These are phyloP conservation scores for Linnemannia zychae DNA, from an alignment of 192 early-diverging fungal genomes.

Conservation along the genomic window DNA sequence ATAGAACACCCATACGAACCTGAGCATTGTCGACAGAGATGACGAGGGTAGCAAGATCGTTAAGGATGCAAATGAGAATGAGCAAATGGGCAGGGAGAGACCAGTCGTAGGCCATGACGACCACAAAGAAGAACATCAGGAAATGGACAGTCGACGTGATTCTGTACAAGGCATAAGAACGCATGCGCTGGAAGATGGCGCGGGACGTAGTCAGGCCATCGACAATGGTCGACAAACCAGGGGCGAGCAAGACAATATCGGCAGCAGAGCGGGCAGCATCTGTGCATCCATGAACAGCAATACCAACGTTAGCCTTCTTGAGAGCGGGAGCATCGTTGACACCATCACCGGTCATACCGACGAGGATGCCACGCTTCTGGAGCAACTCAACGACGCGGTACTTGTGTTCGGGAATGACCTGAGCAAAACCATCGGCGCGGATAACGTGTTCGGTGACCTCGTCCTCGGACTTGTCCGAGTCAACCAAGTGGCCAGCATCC, in stretches of 20 bases:
- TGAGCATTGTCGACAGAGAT: constrained; percentile 91
- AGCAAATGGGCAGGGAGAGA: constrained; percentile 81
- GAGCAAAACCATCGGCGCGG: constrained; percentile 95
- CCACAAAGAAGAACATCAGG: constrained; percentile 92
- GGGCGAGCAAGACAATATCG: constrained; percentile 93
- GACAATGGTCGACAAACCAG: constrained; percentile 88
- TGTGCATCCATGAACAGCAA: constrained; percentile 96
- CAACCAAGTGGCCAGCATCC: constrained; percentile 88
- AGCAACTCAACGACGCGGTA: constrained; percentile 96
- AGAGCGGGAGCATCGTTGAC: constrained; percentile 98
- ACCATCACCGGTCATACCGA: constrained; percentile 98
- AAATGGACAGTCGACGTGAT: constrained; percentile 95
- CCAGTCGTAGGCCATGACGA: constrained; percentile 85
- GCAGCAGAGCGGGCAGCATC: constrained; percentile 96
- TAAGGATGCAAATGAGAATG: constrained; percentile 88
- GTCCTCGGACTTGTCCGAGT: constrained; percentile 82
- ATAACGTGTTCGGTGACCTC: constrained; percentile 86
- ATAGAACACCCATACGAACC: neutral
- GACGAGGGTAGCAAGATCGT: constrained; percentile 88
- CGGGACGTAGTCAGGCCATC: constrained; percentile 87
- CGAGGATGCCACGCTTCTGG: constrained; percentile 87
- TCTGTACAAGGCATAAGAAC: constrained; percentile 89
- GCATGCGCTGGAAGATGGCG: constrained; percentile 92
- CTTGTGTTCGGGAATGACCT: constrained; percentile 99
- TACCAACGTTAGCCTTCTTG: constrained; percentile 98